Base-by-base conservation (phyloP, 495 filamentous ascomycete species). In the Xylona heveae region DNA sequence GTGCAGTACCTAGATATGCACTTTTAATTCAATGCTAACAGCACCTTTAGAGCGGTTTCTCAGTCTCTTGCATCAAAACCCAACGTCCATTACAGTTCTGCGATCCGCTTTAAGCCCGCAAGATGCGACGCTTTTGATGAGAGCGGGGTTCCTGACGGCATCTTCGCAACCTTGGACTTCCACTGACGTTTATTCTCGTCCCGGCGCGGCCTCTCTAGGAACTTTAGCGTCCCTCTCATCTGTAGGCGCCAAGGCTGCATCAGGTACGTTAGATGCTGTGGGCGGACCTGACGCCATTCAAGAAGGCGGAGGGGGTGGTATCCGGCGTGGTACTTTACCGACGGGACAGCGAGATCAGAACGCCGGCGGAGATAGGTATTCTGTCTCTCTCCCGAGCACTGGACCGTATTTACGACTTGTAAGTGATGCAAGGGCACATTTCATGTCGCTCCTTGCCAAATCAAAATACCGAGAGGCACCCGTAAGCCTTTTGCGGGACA, bases 371-470 rank as follows among this genome's bases (percentile, higher is more conserved):
- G 48, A 49, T n/a, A n/a, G n/a, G 17, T 57, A 78, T 30, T 68
- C 64, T 19, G 55, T 85, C 28, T 73, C 77, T 0, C 58, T 85
- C 6, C 82, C 82, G 18, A 70, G 67, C 14, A 74, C 65, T 1
- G 82, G 82, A 1, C 57, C 68, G 2, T 80, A 76, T 41, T 60
- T 90, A 16, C 71, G 71, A 38, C 60, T 92, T n/a, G 53, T 78
- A 0, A 57, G 62, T 10, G 51, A 55, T 15, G 73, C 76, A 14
- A 67, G 80, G 14, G 55, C 61, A 7, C 75, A 83, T 46, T 49
- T 92, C 0, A 38, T 75, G 5, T 48, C 61, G 10, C 50, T 90
- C 24, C 54, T 90, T 3, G 51, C 53, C n/a, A 74, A 71, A 53
- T 66, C 71, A 0, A 57, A 53, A 30, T 70, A 57, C 44, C 54